Percentiles rank a stretch among this genome's conserved stretches.
Evolutionary conservation across 305 asterid genomes (phyloP).

Genomic region (Nicotiana rustica): DNA sequence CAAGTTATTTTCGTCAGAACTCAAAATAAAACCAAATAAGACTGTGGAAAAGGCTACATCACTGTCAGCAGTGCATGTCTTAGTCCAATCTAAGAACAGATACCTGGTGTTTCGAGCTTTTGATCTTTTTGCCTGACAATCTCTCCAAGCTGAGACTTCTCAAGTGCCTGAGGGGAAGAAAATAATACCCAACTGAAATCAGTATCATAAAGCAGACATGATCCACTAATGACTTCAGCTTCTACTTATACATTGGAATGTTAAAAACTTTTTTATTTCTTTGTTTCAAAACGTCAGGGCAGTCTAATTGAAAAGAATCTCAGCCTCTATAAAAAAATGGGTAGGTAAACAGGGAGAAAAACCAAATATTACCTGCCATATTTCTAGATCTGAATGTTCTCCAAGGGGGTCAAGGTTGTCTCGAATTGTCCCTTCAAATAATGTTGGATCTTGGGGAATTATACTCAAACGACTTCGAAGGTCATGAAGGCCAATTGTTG

Average conservation of each 20-base stretch:
- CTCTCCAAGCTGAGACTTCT: slow-evolving; percentile 94
- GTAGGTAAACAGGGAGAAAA: slow-evolving; percentile 27
- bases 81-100: slow-evolving; percentile 30
- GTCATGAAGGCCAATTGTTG: slow-evolving; percentile 92
- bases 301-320: not conserved
- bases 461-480: slow-evolving; percentile 91
- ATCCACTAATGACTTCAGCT: not conserved
- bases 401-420: slow-evolving; percentile 93
- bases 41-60: not conserved
- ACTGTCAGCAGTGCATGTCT: slow-evolving; percentile 27
- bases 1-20: slow-evolving; percentile 20
- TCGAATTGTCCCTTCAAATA: slow-evolving; percentile 99
- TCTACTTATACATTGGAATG: slow-evolving; percentile 7
- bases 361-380: slow-evolving; percentile 76
- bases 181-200: slow-evolving; percentile 1
- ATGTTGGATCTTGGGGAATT: slow-evolving; percentile 97
- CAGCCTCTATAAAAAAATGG: not conserved
- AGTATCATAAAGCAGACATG: not conserved
- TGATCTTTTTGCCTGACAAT: slow-evolving; percentile 87
- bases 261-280: not conserved
- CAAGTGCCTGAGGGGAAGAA: slow-evolving; percentile 71
- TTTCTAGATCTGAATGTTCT: slow-evolving; percentile 84
- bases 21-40: not conserved
- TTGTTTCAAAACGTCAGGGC: slow-evolving; percentile 5
- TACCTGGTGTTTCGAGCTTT: slow-evolving; percentile 93